Base-by-base conservation (phyloP, 2,329 filamentous ascomycete genomes). In the Simplicillium sp. region DNA sequence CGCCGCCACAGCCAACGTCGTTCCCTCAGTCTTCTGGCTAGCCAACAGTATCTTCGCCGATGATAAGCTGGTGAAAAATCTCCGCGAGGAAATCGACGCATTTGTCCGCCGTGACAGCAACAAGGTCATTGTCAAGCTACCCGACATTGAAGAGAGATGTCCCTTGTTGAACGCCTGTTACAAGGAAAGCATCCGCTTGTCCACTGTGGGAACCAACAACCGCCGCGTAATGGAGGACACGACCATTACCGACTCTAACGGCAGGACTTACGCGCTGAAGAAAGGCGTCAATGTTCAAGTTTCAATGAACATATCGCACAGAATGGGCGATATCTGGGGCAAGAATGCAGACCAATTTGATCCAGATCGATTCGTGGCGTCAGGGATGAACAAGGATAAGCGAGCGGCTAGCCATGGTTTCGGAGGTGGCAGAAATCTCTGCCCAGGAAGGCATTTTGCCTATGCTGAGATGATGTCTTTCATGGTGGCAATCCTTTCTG, bases 151-250 rank as follows among this genome's bases (percentile, higher is more conserved):
- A 18, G 36, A 20, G 13, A 20, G 36, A 11, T 37, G 36, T 25
- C 36, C 36, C 12, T 12, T 37, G 36, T n/a, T 37, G 18, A 25
- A 38, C 7, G 41, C 43, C 17, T 54, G 55, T 11, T 68, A 62
- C 44, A 59, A 62, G 28, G 68, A 73, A 50, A 57, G 55, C 2
- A 48, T 70, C 38, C 64, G 68, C 20, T 36, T 67, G 1, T 52
- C 51, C 25, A 59, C 62, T 15, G 55, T 58, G 3, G 51, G 57
- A 28, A 49, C 57, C 7, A 58, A 58, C n/a, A 60, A 54, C 25
- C 59, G 68, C 18, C 49, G 52, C 9, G 63, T 70, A 11, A 46
- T 56, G 17, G 49, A 57, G 38, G 67, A 70, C 42, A 68, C 65
- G 9, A 44, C 41, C 11, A 32, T 57, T 11, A 41, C 45, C 9